Percentiles rank a stretch among this genome's conserved stretches.
phyloP scores from a whole-genome alignment of 169 alveolate species.

The Toxoplasma gondii region DNA sequence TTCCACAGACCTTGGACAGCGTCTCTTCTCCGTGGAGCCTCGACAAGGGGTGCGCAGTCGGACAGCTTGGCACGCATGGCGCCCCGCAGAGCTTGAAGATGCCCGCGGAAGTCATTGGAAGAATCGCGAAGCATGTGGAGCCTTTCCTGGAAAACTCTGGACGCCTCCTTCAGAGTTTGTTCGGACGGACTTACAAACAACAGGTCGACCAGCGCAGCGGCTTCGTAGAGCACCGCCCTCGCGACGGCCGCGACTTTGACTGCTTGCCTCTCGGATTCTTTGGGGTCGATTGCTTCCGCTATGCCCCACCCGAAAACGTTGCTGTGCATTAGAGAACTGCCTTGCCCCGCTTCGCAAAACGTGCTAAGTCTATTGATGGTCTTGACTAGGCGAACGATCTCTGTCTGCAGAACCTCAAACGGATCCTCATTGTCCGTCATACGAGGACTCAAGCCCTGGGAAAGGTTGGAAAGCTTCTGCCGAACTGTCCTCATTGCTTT shows the following conservation, averaged over 20 bases:
- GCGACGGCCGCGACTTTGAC: neutral
- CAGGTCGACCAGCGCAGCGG: neutral
- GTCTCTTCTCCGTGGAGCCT: neutral
- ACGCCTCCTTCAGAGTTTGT: neutral
- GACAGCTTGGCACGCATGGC: neutral
- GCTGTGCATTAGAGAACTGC: neutral
- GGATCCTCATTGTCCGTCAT: neutral
- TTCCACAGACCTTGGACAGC: neutral
- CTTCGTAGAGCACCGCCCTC: neutral
- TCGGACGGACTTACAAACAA: neutral
- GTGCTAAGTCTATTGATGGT: neutral
- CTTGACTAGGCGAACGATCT: neutral
- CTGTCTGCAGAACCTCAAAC: neutral
- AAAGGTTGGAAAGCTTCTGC: neutral
- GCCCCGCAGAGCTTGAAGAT: constrained; percentile 10
- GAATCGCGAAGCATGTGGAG: neutral
- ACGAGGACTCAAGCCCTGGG: neutral
- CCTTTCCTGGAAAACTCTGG: neutral
- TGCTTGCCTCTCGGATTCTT: neutral
- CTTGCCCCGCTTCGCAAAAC: neutral
- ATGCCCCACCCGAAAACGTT: neutral
- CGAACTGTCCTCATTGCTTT: neutral
- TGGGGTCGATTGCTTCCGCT: neutral
- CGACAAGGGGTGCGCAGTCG: neutral
- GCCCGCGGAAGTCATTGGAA: neutral